Base-by-base conservation (phyloP, 2,329 filamentous ascomycete genomes). In the Claviceps digitariae region DNA sequence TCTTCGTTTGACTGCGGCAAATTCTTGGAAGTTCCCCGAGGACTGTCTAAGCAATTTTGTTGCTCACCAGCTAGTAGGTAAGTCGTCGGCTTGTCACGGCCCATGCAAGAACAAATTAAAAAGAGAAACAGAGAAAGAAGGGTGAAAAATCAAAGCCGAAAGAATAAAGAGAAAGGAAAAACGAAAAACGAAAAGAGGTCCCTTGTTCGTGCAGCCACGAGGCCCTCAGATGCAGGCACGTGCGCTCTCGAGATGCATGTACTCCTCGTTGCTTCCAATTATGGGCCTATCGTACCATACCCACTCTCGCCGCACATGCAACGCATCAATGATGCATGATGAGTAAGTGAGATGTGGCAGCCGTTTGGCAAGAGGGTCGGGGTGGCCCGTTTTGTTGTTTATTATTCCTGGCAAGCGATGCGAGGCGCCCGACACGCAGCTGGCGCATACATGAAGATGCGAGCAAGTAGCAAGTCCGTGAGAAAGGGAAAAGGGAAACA, bases 301-400 rank as follows among this genome's bases (percentile, higher is more conserved):
- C 44, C 53, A 44, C 53, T 50, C 50, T 29, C 17, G 53, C 31
- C 17, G 29, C 27, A 46, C 7, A 50, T 46, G 38, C 36, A 52
- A 54, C 34, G 49, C 52, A 52, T 52, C 31, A 25, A 48, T 51
- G 53, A 48, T 51, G 53, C 53, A 52, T 54, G 38, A 54, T 36
- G 41, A 27, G 17, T 29, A 25, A 48, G 29, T 17, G 31, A 41
- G 25, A 31, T 43, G 43, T 43, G 43, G 43, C 23, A 48, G 46
- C 20, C 40, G 43, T 17, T 41, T 27, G 36, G 27, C 10, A 27
- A 36, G 49, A 48, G 34, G 34, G 45, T 23, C 44, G 31, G n/a
- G 27, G 44, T 41, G 44, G 43, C 23, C 25, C 38, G n/a, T 36
- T 15, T 29, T 27, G 8, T 41, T 41, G 9, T n/a, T 29, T 1